phyloP scores from a whole-genome alignment of 2,329 filamentous ascomycete species.

The Chaetoscypha palmicola region DNA sequence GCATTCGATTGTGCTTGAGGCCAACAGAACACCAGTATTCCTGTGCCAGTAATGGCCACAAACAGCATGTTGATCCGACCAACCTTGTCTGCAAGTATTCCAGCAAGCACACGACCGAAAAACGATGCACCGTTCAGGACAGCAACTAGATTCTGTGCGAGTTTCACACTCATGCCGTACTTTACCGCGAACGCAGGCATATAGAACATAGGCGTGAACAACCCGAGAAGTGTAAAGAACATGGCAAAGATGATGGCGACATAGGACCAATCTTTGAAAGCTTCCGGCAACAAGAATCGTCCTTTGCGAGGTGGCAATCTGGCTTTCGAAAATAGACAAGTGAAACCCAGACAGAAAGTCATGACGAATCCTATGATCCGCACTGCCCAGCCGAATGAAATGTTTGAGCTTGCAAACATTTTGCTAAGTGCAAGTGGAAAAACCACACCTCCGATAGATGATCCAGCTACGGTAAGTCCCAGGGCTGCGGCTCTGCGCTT shows the following conservation, averaged over 20 bases:
- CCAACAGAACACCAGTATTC: constrained; percentile 30
- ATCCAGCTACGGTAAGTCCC: constrained; percentile 41
- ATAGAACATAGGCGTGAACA: constrained; percentile 26
- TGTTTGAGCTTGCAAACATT: constrained; percentile 35
- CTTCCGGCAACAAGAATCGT: constrained; percentile 41
- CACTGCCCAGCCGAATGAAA: constrained; percentile 30
- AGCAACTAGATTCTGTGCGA: constrained; percentile 20
- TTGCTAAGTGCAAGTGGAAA: constrained; percentile 53
- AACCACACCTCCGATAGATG: constrained; percentile 46
- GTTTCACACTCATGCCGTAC: constrained; percentile 21
- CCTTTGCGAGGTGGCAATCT: constrained; percentile 36
- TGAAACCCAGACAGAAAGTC: constrained; percentile 41
- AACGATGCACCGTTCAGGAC: constrained; percentile 29
- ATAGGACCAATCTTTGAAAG: constrained; percentile 38
- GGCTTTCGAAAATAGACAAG: constrained; percentile 43
- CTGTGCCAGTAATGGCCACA: constrained; percentile 22
- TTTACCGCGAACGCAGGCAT: constrained; percentile 29
- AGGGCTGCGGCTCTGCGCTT: constrained; percentile 41
- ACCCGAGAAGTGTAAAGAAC: constrained; percentile 30
- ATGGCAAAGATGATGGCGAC: constrained; percentile 36
- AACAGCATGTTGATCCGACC: constrained; percentile 30
- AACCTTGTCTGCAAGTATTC: constrained; percentile 30
- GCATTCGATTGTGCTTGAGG: constrained; percentile 21
- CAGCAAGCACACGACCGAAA: constrained; percentile 32
- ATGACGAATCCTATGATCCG: constrained; percentile 32